phyloP scores from a whole-genome alignment of 2,329 filamentous ascomycete species.

The Neonectria ditissima region DNA sequence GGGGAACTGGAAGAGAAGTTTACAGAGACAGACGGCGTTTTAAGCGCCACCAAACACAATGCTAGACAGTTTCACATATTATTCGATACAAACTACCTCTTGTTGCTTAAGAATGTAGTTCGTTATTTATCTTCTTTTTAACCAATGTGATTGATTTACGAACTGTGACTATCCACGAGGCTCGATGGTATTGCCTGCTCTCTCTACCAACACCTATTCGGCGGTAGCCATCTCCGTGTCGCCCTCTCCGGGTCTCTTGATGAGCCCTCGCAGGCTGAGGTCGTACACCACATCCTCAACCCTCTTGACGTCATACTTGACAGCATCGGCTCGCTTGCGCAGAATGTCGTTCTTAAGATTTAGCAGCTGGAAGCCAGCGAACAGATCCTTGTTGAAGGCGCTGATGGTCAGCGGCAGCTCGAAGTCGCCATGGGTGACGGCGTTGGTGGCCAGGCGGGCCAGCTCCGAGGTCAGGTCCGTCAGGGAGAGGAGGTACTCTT shows the following conservation, averaged over 20 bases:
- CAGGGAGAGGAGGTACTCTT: conserved; percentile 93
- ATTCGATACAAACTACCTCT: background rate
- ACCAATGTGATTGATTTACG: background rate
- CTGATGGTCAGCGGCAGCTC: conserved; percentile 87
- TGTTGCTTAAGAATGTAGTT: background rate
- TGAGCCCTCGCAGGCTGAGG: conserved; percentile 84
- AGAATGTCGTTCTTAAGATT: conserved; percentile 97
- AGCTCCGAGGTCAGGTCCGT: conserved; percentile 92
- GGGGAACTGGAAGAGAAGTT: conserved; percentile 8
- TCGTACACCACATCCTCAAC: conserved; percentile 99
- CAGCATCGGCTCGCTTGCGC: conserved; percentile 86
- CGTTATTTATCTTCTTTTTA: background rate
- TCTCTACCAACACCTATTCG: conserved; percentile 36
- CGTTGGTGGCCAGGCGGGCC: conserved; percentile 90
- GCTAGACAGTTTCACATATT: conserved; percentile 24
- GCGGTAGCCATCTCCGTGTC: conserved; percentile 55
- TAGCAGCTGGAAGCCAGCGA: conserved; percentile 95
- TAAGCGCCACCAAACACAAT: conserved; percentile 18
- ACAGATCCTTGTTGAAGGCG: conserved; percentile 93
- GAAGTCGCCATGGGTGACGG: conserved; percentile 89
- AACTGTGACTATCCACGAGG: background rate
- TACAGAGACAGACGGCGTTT: conserved; percentile 21
- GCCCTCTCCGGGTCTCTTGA: conserved; percentile 62
- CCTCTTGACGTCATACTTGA: conserved; percentile 98
- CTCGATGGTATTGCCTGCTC: too few relatives aligned